These are phyloP conservation scores for Aspergillus luchuensis DNA, from an alignment of 2,329 filamentous ascomycete species.

Conservation along the genomic window DNA sequence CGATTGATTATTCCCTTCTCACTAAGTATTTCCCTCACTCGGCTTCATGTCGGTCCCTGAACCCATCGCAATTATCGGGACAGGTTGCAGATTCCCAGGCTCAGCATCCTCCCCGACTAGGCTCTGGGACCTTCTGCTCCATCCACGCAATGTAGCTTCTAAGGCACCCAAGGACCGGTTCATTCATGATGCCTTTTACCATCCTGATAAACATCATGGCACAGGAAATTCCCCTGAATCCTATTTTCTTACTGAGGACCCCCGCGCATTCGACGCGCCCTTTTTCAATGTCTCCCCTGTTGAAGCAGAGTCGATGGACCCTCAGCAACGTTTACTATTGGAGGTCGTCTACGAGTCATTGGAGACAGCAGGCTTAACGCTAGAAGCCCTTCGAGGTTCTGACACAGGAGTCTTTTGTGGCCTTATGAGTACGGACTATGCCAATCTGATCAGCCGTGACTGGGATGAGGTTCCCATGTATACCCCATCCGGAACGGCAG, in stretches of 20 bases:
- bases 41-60: constrained; percentile 10
- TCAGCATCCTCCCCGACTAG: constrained; percentile 25
- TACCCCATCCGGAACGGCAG: constrained; percentile 36
- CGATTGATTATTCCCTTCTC: neutral
- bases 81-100: constrained; percentile 29
- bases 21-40: neutral
- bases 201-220: constrained; percentile 28
- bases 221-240: constrained; percentile 30
- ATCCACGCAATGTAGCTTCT: constrained; percentile 26
- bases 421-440: constrained; percentile 32
- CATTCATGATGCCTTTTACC: constrained; percentile 26
- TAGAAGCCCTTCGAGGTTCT: constrained; percentile 29
- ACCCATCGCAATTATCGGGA: constrained; percentile 32
- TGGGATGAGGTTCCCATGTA: constrained; percentile 27
- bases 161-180: constrained; percentile 27
- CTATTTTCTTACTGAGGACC: constrained; percentile 28
- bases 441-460: constrained; percentile 25
- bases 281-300: constrained; percentile 31
- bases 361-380: constrained; percentile 26
- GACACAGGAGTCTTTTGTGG: constrained; percentile 30
- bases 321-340: constrained; percentile 30
- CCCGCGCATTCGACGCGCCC: constrained; percentile 28
- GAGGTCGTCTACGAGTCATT: constrained; percentile 31
- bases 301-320: constrained; percentile 35
- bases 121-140: constrained; percentile 29